Base-by-base conservation (phyloP, 2,329 filamentous ascomycete species). In the Cytospora piceae region DNA sequence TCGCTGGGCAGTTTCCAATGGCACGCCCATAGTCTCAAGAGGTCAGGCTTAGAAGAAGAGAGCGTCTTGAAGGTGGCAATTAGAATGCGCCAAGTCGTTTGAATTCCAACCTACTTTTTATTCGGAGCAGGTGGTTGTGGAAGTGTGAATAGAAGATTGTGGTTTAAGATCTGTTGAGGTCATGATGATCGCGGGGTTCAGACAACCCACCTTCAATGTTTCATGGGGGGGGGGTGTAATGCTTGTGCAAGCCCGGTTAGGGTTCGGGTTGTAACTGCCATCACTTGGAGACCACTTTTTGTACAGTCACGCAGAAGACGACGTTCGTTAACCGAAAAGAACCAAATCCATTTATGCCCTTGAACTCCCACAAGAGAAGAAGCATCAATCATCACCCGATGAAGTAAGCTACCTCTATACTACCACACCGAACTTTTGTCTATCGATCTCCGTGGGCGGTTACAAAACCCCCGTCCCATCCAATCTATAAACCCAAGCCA, bases 371-470 rank as follows among this genome's bases (percentile, higher is more conserved):
- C 24, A 14, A 61, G 58, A 58, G 58, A 65, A 62, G 34, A 56
- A 65, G 65, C 65, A 39, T 55, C 58, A 58, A 22, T 61, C 61
- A 56, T 67, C 57, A 32, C 39, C 32, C 24, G 42, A 49, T n/a
- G 17, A 6, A 12, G 31, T 17, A 54, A 55, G 51, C 53, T 64
- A 20, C 14, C 29, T 51, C 49, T 27, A 15, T 37, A 31, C 56
- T 63, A n/a, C 55, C 46, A 34, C 42, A 51, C 58, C 29, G 46
- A 58, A 54, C 34, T 52, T 58, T 61, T 67, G 37, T 61, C 65
- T 61, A 67, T 61, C 46, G 32, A 8, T 61, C 52, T 63, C 49
- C 55, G 51, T 67, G 56, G 58, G 63, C 57, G 57, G 56, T 34
- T 51, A 20, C 11, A 42, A 20, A 22, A 46, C 5, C 42, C 6